Percentiles rank a stretch among this genome's conserved stretches.
These are phyloP conservation scores for Adansonia grandidieri DNA, from an alignment of 441 rosid genomes.

Conservation along the genomic window DNA sequence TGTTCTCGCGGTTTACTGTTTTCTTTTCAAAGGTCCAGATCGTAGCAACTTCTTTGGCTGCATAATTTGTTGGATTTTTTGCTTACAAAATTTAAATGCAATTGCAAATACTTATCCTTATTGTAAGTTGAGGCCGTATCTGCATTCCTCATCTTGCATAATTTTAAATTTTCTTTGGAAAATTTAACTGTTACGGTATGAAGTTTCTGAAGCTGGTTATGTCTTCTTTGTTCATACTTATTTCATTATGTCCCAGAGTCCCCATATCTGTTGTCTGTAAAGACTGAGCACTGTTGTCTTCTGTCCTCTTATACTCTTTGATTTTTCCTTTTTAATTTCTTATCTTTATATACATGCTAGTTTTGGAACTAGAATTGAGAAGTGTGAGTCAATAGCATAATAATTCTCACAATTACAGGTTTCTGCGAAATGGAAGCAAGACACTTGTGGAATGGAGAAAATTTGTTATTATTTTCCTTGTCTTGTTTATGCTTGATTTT, in stretches of 20 bases:
- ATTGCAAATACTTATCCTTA: background rate
- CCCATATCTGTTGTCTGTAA: background rate
- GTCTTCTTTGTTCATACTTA: background rate
- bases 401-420: background rate
- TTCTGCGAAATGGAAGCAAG: conserved; percentile 2
- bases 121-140: background rate
- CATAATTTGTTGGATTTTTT: conserved; percentile 1
- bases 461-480: background rate
- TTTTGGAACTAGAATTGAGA: conserved; percentile 2
- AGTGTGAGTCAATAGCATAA: background rate
- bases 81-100: background rate
- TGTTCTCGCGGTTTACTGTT: background rate
- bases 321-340: background rate
- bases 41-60: background rate
- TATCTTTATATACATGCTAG: background rate
- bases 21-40: background rate
- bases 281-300: background rate
- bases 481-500: conserved; percentile 9
- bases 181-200: background rate
- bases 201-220: background rate
- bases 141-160: background rate
- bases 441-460: background rate
- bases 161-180: background rate
- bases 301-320: background rate
- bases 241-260: background rate